phyloP scores from a whole-genome alignment of 2,329 filamentous ascomycete genomes.

The Dothideomycetes sp. region DNA sequence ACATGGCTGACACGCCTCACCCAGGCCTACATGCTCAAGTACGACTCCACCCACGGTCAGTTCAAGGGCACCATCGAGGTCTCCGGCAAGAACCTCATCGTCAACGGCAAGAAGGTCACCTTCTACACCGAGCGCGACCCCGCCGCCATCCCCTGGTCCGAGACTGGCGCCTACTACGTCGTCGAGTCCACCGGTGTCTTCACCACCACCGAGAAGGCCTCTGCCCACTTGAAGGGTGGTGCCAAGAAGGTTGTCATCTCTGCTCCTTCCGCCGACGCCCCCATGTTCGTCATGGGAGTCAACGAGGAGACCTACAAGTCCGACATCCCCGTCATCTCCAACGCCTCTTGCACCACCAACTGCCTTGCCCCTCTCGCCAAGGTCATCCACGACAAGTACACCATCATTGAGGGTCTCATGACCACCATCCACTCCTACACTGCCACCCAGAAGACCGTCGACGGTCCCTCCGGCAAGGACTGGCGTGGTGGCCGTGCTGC shows the following conservation, averaged over 20 bases:
- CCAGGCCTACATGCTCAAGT: constrained; percentile 99
- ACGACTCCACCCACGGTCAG: constrained; percentile 90
- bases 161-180: constrained; percentile 83
- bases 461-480: constrained; percentile 96
- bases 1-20: neutral
- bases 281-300: constrained; percentile 99
- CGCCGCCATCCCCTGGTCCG: constrained; percentile 76
- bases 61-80: constrained; percentile 88
- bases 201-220: constrained; percentile 96
- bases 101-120: constrained; percentile 91
- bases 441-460: constrained; percentile 98
- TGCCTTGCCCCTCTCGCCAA: constrained; percentile 98
- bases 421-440: constrained; percentile 99
- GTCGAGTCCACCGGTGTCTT: constrained; percentile 98
- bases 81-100: constrained; percentile 59
- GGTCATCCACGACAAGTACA: constrained; percentile 98
- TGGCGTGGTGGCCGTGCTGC: constrained; percentile 98
- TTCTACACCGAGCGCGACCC: constrained; percentile 94
- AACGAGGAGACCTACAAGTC: constrained; percentile 91
- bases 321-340: constrained; percentile 89
- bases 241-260: constrained; percentile 90
- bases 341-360: constrained; percentile 99
- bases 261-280: constrained; percentile 85
- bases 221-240: constrained; percentile 86
- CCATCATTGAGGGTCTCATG: constrained; percentile 97